Evolutionary conservation across 805 yeast species (phyloP).

Genomic region (Kregervanrija delftensis): DNA sequence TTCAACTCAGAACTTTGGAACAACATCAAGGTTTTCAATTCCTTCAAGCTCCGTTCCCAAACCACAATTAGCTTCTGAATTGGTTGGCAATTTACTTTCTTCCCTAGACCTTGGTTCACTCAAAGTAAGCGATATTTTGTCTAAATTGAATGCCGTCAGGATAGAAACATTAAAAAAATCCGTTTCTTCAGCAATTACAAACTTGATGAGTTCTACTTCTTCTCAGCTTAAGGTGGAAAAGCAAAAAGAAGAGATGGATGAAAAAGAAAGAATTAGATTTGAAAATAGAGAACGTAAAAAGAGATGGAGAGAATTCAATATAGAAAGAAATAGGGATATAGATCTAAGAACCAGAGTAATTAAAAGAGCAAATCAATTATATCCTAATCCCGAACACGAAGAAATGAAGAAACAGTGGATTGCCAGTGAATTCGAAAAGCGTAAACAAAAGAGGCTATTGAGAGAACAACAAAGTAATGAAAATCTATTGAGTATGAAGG

Average conservation of each 20-base stretch:
- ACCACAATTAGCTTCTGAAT: conserved; percentile 3
- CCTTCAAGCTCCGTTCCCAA: background rate
- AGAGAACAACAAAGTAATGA: conserved; percentile 31
- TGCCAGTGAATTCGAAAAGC: conserved; percentile 58
- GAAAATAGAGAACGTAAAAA: conserved; percentile 76
- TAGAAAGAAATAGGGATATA: conserved; percentile 77
- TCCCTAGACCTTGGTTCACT: conserved; percentile 6
- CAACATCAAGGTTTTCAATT: background rate
- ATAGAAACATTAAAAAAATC: conserved; percentile 8
- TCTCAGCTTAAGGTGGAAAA: conserved; percentile 1
- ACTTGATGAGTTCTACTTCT: conserved; percentile 4
- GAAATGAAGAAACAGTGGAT: conserved; percentile 62
- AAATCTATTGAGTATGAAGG: conserved; percentile 7
- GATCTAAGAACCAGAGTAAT: conserved; percentile 75
- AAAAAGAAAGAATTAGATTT: conserved; percentile 49
- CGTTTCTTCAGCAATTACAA: conserved; percentile 10
- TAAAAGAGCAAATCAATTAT: conserved; percentile 61
- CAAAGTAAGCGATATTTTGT: conserved; percentile 1
- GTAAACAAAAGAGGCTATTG: conserved; percentile 54
- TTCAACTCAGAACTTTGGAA: background rate
- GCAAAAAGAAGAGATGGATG: conserved; percentile 22
- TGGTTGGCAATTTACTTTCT: conserved; percentile 7
- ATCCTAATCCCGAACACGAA: conserved; percentile 52
- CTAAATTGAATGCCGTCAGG: conserved; percentile 3
- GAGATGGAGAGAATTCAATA: conserved; percentile 77